Percentiles rank a stretch among this genome's conserved stretches.
Evolutionary conservation across 1,139 yeast genomes (phyloP).

Genomic region (Pichia sp.): DNA sequence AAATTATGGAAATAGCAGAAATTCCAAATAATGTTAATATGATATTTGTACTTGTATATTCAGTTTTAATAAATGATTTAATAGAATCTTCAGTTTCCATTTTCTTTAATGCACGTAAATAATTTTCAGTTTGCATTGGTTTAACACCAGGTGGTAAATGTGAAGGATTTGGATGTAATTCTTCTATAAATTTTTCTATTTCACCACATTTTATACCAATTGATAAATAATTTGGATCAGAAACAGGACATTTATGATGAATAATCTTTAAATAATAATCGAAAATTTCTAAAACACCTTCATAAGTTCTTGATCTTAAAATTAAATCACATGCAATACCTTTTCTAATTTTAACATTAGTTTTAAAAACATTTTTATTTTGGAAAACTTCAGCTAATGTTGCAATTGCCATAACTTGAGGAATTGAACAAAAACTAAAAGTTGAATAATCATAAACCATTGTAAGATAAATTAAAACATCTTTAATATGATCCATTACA

Average conservation of each 20-base stretch:
- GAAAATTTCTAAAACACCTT: constrained; percentile 72
- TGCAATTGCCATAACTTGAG: constrained; percentile 98
- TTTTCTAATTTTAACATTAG: constrained; percentile 81
- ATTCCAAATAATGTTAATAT: constrained; percentile 18
- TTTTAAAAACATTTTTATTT: constrained; percentile 65
- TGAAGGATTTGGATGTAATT: constrained; percentile 50
- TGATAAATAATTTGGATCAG: constrained; percentile 81
- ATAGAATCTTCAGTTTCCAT: constrained; percentile 19
- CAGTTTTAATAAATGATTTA: constrained; percentile 15
- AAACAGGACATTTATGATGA: constrained; percentile 70
- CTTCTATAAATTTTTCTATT: constrained; percentile 78
- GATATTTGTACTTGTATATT: constrained; percentile 14
- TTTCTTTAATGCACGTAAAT: constrained; percentile 32
- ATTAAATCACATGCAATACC: constrained; percentile 85
- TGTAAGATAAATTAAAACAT: constrained; percentile 71
- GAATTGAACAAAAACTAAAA: constrained; percentile 92
- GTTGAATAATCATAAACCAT: constrained; percentile 74
- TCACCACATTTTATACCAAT: constrained; percentile 84
- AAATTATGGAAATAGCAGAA: constrained; percentile 16
- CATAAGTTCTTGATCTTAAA: constrained; percentile 63
- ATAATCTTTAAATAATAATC: constrained; percentile 66
- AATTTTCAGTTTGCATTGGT: constrained; percentile 35
- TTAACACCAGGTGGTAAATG: constrained; percentile 40
- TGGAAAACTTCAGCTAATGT: constrained; percentile 82
- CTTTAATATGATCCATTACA: constrained; percentile 72